phyloP scores from a whole-genome alignment of 495 filamentous ascomycete species.

The Trichoderma asperelloides region DNA sequence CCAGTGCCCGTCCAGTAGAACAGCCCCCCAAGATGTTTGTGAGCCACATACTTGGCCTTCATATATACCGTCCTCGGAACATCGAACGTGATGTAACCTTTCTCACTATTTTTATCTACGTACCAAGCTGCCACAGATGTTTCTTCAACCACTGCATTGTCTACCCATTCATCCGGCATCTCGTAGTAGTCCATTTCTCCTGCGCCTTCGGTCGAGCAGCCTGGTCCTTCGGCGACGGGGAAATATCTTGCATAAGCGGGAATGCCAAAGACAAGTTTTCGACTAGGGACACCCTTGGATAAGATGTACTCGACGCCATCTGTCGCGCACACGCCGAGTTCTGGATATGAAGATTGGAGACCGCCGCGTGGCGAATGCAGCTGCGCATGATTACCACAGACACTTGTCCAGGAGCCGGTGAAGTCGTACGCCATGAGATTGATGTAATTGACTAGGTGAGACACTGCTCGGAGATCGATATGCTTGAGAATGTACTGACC shows the following conservation, averaged over 20 bases:
- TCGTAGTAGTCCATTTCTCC: slow-evolving; percentile 56
- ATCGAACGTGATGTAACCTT: slow-evolving; percentile 70
- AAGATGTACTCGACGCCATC: slow-evolving; percentile 53
- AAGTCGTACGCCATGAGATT: slow-evolving; percentile 88
- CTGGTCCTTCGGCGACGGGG: slow-evolving; percentile 48
- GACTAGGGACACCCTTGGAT: slow-evolving; percentile 48
- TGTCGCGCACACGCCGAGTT: slow-evolving; percentile 43
- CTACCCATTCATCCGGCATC: slow-evolving; percentile 47
- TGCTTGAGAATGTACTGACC: slow-evolving; percentile 64
- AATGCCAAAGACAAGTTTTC: slow-evolving; percentile 64
- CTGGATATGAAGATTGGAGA: slow-evolving; percentile 11
- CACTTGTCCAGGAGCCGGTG: slow-evolving; percentile 58
- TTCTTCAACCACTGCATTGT: slow-evolving; percentile 42
- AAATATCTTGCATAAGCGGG: slow-evolving; percentile 72
- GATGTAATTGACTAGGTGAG: slow-evolving; percentile 55
- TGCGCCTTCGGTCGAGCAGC: slow-evolving; percentile 46
- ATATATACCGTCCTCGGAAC: slow-evolving; percentile 59
- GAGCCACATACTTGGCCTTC: slow-evolving; percentile 62
- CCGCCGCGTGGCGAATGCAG: slow-evolving; percentile 39
- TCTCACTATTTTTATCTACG: slow-evolving; percentile 19
- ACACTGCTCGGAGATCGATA: slow-evolving; percentile 54
- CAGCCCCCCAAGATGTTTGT: slow-evolving; percentile 57
- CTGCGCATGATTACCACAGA: slow-evolving; percentile 65
- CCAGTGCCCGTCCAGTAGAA: slow-evolving; percentile 81
- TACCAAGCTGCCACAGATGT: slow-evolving; percentile 51